Base-by-base conservation (phyloP, 768 basidiomycete species). In the Tubosaeta brunneosetosa region DNA sequence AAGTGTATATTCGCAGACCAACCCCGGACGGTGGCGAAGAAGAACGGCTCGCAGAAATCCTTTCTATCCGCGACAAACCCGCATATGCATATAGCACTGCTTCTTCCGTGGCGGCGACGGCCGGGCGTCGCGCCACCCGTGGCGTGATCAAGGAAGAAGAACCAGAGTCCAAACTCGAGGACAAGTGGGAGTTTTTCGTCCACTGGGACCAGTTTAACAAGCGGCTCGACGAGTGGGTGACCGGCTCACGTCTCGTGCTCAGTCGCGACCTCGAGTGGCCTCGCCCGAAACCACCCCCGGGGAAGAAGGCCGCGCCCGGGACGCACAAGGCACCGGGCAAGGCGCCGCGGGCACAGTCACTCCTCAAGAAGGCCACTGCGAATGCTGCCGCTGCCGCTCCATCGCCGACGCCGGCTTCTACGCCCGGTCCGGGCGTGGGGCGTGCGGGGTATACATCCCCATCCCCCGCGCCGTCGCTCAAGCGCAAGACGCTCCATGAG, bases 171-270 rank as follows among this genome's bases (percentile, higher is more conserved):
- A 79, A 79, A 52, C 79, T 82, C 9, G 86, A 86, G 62, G 91
- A 93, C 67, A 85, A 88, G 61, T 81, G 83, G 69, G 94, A 98
- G 69, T 98, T 85, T 76, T 99, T 98, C 65, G 92, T 98, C 17
- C 97, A 99, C 65, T 99, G 95, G 86, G 93, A 97, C 61, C 84
- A 91, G 58, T 98, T 97, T 80, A 99, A 99, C 77, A 99, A 99
- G 70, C 94, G 97, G 56, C 77, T 98, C 37, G 97, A 99, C 66
- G 97, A 97, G 50, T 99, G 97, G 97, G 87, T 99, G 22, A 74
- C 88, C 13, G 91, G 90, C 14, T 86, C 89, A 1, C 83, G 95
- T 37, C 80, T 99, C 51, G 80, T 98, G 38, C 76, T 94, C 42
- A 78, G 74, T 53, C 80, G 86, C 57, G 94, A 97, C 64, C 79